phyloP scores from a whole-genome alignment of 768 basidiomycete species.

The Calocybe indica region DNA sequence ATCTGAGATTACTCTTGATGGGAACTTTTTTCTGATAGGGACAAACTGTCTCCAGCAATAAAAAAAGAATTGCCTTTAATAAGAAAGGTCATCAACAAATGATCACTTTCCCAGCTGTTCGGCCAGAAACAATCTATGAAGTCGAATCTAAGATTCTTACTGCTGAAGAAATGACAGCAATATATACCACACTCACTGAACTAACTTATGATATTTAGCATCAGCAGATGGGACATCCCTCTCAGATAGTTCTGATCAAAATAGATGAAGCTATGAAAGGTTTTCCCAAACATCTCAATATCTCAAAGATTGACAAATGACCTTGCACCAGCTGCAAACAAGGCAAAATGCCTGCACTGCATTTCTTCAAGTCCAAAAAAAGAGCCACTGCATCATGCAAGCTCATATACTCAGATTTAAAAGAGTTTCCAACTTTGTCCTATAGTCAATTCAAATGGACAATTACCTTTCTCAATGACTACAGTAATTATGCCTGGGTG shows the following conservation, averaged over 20 bases:
- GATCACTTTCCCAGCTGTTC: background rate
- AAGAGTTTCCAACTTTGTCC: conserved; percentile 10
- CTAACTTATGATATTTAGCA: conserved; percentile 3
- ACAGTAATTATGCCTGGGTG: conserved; percentile 6
- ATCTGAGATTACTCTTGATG: background rate
- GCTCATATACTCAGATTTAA: conserved; percentile 15
- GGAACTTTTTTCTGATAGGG: background rate
- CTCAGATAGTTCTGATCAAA: background rate
- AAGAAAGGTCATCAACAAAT: background rate
- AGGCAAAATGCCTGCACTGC: conserved; percentile 12
- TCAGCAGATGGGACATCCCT: conserved; percentile 1
- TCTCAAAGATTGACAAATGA: background rate
- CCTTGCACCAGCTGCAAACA: conserved; percentile 10
- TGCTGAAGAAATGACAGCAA: background rate
- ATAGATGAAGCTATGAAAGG: background rate
- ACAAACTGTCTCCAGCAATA: background rate
- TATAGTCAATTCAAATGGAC: conserved; percentile 12
- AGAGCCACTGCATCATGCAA: conserved; percentile 9
- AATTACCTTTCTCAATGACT: conserved; percentile 13
- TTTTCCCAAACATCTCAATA: background rate
- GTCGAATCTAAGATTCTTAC: background rate
- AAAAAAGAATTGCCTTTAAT: background rate
- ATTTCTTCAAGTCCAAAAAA: conserved; percentile 6
- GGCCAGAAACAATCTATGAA: background rate
- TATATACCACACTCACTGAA: background rate